Conservation (phyloP, 1,284 basidiomycete genomes). For the Puccinia coronata region DNA sequence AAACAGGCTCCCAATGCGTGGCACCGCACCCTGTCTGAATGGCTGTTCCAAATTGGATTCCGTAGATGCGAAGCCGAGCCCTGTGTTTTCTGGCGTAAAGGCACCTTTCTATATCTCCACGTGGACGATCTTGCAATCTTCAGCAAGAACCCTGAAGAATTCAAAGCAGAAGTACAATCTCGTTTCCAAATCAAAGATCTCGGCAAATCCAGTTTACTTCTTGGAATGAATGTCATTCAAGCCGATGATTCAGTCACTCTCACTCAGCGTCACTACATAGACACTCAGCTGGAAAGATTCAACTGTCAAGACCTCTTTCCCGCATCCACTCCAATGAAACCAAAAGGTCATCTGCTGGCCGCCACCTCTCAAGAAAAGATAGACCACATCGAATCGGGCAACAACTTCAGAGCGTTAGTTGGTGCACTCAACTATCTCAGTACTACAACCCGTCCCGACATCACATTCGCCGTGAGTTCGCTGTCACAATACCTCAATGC, state of each 20-base stretch:
- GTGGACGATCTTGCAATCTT: too few relatives aligned
- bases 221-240: constrained; percentile 14
- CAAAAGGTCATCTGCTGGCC: too few relatives aligned
- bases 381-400: neutral
- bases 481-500: neutral
- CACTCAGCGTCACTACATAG: neutral
- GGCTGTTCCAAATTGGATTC: neutral
- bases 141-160: constrained; percentile 3
- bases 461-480: neutral
- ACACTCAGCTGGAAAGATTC: neutral
- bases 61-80: neutral
- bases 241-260: neutral
- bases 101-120: neutral
- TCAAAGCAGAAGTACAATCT: neutral
- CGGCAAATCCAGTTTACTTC: neutral
- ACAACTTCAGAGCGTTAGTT: neutral
- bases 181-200: constrained; percentile 16
- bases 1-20: constrained; percentile 19
- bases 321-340: neutral
- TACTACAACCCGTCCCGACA: neutral
- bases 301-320: too few relatives aligned
- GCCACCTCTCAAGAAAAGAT: neutral
- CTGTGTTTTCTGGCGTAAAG: constrained; percentile 4
- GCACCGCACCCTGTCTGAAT: neutral
- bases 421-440: too few relatives aligned